Conservation (phyloP, 805 yeast genomes). For the Sugiyamaella lignohabitans region DNA sequence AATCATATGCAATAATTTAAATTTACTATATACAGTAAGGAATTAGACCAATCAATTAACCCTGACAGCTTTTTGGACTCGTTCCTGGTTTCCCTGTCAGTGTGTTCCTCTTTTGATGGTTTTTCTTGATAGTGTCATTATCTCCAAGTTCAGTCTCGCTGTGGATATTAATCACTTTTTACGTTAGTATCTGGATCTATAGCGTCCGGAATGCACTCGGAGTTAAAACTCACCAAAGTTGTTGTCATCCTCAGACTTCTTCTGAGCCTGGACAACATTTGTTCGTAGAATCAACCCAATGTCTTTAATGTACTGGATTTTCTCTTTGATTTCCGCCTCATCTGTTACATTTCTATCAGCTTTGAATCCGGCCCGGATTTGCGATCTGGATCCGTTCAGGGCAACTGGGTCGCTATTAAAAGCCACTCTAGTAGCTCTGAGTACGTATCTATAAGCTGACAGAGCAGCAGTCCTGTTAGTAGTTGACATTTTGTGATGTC, state of each 20-base stretch:
- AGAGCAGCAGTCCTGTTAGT: constrained; percentile 4
- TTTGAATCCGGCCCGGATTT: constrained; percentile 19
- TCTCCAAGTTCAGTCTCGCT: constrained; percentile 84
- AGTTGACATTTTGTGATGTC: constrained; percentile 13
- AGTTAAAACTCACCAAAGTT: constrained; percentile 19
- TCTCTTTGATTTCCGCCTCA: constrained; percentile 44
- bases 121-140: constrained; percentile 65
- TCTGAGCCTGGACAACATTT: constrained; percentile 81
- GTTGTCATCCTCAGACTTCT: constrained; percentile 24
- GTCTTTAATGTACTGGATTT: constrained; percentile 54
- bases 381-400: constrained; percentile 16
- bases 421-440: constrained; percentile 31
- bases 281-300: constrained; percentile 61
- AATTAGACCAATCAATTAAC: too few relatives aligned
- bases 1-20: too few relatives aligned
- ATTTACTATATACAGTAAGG: too few relatives aligned
- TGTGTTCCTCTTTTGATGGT: constrained; percentile 7
- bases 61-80: too few relatives aligned
- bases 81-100: constrained; percentile 7
- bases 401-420: constrained; percentile 23
- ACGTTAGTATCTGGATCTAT: neutral
- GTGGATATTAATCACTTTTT: constrained; percentile 58
- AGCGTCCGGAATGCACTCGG: neutral
- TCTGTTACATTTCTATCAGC: constrained; percentile 27
- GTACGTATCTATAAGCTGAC: constrained; percentile 24